phyloP scores from a whole-genome alignment of 2,329 filamentous ascomycete species.

The Alternaria panax region DNA sequence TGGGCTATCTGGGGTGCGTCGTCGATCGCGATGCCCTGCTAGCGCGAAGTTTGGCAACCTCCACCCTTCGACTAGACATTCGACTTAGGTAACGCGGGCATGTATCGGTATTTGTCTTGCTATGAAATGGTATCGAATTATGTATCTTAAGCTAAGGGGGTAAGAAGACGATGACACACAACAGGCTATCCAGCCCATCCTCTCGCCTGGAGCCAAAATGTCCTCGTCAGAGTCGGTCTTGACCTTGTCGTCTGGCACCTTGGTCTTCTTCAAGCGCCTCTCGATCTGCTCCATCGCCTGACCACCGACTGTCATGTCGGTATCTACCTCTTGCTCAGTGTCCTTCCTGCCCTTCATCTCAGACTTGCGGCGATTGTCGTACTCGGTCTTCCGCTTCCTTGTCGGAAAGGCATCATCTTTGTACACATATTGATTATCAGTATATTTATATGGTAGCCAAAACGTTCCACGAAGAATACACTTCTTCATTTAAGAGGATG shows the following conservation, averaged over 20 bases:
- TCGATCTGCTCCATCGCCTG: neutral
- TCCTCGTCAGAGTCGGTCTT: neutral
- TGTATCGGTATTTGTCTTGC: too few relatives aligned
- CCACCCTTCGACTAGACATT: neutral
- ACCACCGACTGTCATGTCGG: too few relatives aligned
- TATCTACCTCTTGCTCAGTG: too few relatives aligned
- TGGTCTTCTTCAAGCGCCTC: neutral
- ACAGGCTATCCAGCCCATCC: neutral
- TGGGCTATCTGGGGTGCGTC: slow-evolving; percentile 23
- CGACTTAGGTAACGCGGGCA: too few relatives aligned
- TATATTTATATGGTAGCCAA: neutral
- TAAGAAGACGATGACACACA: too few relatives aligned
- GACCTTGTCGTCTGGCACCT: neutral
- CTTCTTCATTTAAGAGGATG: neutral
- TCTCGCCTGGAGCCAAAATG: neutral
- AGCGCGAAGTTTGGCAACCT: neutral
- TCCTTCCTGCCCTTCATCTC: neutral
- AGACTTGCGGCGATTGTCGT: neutral
- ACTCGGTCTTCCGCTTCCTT: neutral
- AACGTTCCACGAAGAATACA: neutral
- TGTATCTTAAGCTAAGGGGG: too few relatives aligned
- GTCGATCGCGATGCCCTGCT: slow-evolving; percentile 4
- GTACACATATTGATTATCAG: neutral
- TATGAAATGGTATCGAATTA: neutral
- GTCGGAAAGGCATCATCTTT: neutral